Evolutionary conservation across 805 yeast species (phyloP).

Genomic region (Diddensiella transvaalensis): DNA sequence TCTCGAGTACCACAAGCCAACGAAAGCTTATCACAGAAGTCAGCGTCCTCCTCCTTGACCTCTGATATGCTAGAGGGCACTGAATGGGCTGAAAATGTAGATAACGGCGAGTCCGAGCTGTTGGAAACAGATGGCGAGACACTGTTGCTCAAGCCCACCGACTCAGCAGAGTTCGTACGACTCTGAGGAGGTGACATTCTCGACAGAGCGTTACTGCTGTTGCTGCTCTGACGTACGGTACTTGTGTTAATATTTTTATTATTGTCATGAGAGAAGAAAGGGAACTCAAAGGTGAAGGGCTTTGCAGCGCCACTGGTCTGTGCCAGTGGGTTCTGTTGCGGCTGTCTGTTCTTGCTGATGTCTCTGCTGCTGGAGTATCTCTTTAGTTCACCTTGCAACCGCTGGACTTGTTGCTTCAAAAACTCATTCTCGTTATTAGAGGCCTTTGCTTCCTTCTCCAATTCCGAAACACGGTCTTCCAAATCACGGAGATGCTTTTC

Average conservation of each 20-base stretch:
- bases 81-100: background rate
- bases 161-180: background rate
- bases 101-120: slow-evolving; percentile 4
- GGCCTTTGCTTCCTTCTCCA: slow-evolving; percentile 69
- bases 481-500: slow-evolving; percentile 82
- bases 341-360: background rate
- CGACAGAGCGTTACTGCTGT: background rate
- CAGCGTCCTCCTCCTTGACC: slow-evolving; percentile 41
- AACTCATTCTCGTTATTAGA: slow-evolving; percentile 70
- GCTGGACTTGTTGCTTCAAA: slow-evolving; percentile 69
- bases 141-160: background rate
- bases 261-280: slow-evolving; percentile 39
- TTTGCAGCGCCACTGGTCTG: slow-evolving; percentile 11
- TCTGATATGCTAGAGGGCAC: slow-evolving; percentile 1
- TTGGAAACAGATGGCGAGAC: background rate
- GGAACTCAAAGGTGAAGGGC: slow-evolving; percentile 51
- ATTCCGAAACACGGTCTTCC: slow-evolving; percentile 66
- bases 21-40: slow-evolving; percentile 74
- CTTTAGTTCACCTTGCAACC: slow-evolving; percentile 66
- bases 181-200: background rate
- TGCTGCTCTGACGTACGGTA: background rate
- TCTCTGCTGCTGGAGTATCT: slow-evolving; percentile 36
- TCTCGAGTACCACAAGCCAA: slow-evolving; percentile 79
- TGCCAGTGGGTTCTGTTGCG: background rate
- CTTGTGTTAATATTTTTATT: background rate